Percentiles rank a stretch among this genome's conserved stretches.
Conservation (phyloP, 768 basidiomycete genomes). For the Lactarius hengduanensis region DNA sequence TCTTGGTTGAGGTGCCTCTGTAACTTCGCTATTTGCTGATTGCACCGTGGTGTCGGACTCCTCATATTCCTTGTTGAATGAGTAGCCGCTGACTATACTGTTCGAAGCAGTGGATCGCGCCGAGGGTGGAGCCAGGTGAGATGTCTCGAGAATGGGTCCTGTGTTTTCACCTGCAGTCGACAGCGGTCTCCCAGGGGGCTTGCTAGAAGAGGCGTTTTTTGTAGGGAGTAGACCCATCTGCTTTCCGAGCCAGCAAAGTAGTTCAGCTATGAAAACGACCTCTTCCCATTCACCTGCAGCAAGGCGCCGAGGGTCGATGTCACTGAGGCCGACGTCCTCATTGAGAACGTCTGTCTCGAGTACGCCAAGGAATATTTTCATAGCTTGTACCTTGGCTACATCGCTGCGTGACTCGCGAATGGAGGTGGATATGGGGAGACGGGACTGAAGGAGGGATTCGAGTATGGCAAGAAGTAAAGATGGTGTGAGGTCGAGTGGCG, state of each 20-base stretch:
- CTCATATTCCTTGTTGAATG: conserved; percentile 37
- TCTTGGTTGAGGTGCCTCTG: conserved; percentile 21
- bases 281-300: conserved; percentile 67
- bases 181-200: conserved; percentile 10
- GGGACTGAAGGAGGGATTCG: conserved; percentile 54
- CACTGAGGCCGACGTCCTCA: conserved; percentile 60
- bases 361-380: conserved; percentile 75
- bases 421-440: conserved; percentile 47
- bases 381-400: conserved; percentile 53
- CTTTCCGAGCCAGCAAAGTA: conserved; percentile 68
- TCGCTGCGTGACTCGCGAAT: conserved; percentile 40
- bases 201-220: conserved; percentile 10
- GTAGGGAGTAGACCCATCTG: conserved; percentile 40
- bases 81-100: conserved; percentile 36
- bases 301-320: conserved; percentile 62
- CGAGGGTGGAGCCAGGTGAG: conserved; percentile 31
- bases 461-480: conserved; percentile 68
- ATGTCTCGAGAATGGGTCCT: conserved; percentile 7
- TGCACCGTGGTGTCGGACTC: conserved; percentile 36
- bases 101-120: conserved; percentile 40
- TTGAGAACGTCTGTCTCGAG: conserved; percentile 63
- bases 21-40: conserved; percentile 31
- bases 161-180: conserved; percentile 10
- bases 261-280: conserved; percentile 59
- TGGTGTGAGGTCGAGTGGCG: conserved; percentile 60